A percentile compares a stretch with the other conserved stretches of the same genome.
Conservation (phyloP, 2,329 filamentous ascomycete genomes). For the Claviceps purpurea region DNA sequence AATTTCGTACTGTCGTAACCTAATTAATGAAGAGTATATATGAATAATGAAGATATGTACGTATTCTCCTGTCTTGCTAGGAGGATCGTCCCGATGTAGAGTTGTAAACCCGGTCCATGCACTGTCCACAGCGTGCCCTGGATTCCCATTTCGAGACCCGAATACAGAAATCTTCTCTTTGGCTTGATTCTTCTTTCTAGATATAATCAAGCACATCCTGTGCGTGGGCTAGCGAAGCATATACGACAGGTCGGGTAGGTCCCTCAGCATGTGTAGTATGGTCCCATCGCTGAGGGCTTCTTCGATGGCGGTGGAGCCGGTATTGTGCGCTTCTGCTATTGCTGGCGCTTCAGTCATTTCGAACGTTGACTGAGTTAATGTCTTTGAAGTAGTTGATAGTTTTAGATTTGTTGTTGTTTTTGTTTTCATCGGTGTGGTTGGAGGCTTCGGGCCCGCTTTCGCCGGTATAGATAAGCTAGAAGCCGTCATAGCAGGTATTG, state of each 20-base stretch:
- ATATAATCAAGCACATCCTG: background rate
- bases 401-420: background rate
- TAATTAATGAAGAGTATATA: too few relatives aligned
- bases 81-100: too few relatives aligned
- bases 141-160: too few relatives aligned
- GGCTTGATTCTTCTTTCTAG: too few relatives aligned
- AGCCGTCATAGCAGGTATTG: background rate
- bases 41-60: too few relatives aligned
- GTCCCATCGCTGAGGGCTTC: conserved; percentile 16
- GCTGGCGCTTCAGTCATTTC: background rate
- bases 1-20: too few relatives aligned
- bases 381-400: too few relatives aligned
- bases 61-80: too few relatives aligned
- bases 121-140: too few relatives aligned
- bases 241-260: conserved; percentile 31
- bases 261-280: conserved; percentile 21
- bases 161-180: too few relatives aligned
- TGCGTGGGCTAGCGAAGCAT: conserved; percentile 24
- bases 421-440: background rate
- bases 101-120: too few relatives aligned
- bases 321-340: background rate
- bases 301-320: background rate
- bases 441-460: background rate
- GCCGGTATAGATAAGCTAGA: background rate
- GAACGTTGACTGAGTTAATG: background rate